These are phyloP conservation scores for Chalciporus piperatus DNA, from an alignment of 768 basidiomycete genomes.

Conservation along the genomic window DNA sequence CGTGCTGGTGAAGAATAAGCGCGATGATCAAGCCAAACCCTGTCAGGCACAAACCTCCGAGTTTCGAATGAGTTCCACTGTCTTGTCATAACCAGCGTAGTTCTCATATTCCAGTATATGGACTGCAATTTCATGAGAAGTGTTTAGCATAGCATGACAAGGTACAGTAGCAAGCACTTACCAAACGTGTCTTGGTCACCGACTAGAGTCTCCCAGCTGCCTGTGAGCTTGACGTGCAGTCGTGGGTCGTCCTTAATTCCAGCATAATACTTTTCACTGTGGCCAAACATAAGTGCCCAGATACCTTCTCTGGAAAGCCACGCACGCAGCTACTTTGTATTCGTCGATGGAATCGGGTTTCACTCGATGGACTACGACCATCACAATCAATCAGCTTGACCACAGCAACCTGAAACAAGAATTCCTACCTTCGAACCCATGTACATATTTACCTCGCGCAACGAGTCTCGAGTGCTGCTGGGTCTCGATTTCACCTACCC, in stretches of 20 bases:
- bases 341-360: constrained; percentile 76
- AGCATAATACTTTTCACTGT: constrained; percentile 79
- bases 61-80: constrained; percentile 55
- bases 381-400: constrained; percentile 2
- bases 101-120: constrained; percentile 94
- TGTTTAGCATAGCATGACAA: not conserved
- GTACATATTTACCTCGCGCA: constrained; percentile 91
- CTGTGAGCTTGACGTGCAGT: constrained; percentile 83
- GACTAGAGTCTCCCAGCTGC: constrained; percentile 89
- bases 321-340: constrained; percentile 89
- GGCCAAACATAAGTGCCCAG: constrained; percentile 8
- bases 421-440: constrained; percentile 75
- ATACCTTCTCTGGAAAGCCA: constrained; percentile 9
- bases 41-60: constrained; percentile 50
- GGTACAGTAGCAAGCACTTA: constrained; percentile 36
- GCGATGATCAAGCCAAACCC: not conserved
- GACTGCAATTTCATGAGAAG: constrained; percentile 28
- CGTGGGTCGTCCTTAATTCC: constrained; percentile 72
- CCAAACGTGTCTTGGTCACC: constrained; percentile 89
- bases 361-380: constrained; percentile 75
- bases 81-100: constrained; percentile 84
- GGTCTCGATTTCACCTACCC: constrained; percentile 70
- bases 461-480: constrained; percentile 86
- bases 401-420: not conserved
- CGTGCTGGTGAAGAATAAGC: constrained; percentile 44